Evolutionary conservation across 1,284 basidiomycete genomes (phyloP).

Genomic region (Thelephora terrestris): DNA sequence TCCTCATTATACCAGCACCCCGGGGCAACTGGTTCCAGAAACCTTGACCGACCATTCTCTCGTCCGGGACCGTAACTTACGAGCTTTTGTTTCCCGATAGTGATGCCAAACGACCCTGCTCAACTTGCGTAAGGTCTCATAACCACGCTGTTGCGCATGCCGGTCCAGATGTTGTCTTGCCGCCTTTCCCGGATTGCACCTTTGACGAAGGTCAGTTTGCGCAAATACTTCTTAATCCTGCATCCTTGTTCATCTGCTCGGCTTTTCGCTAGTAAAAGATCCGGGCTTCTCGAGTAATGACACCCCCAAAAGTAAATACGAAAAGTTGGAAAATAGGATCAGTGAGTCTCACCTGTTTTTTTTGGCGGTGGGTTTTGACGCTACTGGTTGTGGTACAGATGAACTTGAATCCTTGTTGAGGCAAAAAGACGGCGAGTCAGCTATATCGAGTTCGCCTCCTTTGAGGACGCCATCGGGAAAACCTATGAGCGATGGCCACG

Average conservation of each 20-base stretch:
- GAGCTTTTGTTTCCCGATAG: constrained; percentile 7
- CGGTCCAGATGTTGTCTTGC: constrained; percentile 38
- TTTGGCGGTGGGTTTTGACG: constrained; percentile 1
- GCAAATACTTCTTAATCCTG: neutral
- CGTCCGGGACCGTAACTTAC: neutral
- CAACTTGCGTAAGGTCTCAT: constrained; percentile 59
- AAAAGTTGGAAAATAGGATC: constrained; percentile 55
- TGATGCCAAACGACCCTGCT: constrained; percentile 48
- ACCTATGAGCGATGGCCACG: neutral
- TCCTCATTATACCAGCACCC: no score
- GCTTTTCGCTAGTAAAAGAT: constrained; percentile 26
- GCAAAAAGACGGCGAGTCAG: constrained; percentile 23
- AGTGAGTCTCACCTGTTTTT: constrained; percentile 31
- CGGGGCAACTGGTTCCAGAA: no score
- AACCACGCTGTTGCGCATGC: constrained; percentile 50
- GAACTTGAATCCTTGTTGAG: constrained; percentile 47
- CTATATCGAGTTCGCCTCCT: neutral
- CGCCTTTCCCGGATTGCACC: constrained; percentile 51
- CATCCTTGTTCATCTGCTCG: neutral
- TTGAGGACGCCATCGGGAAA: no score
- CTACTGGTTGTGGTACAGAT: constrained; percentile 26
- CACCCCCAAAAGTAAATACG: constrained; percentile 46
- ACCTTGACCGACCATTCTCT: neutral
- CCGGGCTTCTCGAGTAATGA: constrained; percentile 27
- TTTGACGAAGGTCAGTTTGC: constrained; percentile 47